Percentiles rank a stretch among this genome's conserved stretches.
These are phyloP conservation scores for Dictyostelium brefeldianum DNA, from an alignment of 78 protist genomes.

Conservation along the genomic window DNA sequence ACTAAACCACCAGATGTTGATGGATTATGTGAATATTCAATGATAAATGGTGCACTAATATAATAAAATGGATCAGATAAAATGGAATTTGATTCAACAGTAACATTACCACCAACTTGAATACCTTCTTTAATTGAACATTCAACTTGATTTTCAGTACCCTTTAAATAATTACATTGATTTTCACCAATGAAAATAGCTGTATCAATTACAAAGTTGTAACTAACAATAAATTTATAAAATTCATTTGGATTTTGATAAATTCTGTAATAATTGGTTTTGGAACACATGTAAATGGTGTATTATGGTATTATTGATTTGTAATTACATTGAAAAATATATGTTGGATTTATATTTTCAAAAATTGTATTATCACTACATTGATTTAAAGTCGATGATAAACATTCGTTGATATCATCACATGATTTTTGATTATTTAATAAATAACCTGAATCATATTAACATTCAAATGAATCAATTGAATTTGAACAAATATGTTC, in stretches of 20 bases:
- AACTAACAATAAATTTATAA: background rate
- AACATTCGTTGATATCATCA: too few relatives aligned
- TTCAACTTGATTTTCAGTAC: background rate
- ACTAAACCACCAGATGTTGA: background rate
- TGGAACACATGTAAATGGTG: background rate
- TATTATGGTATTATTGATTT: too few relatives aligned
- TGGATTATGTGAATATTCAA: background rate
- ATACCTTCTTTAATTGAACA: background rate
- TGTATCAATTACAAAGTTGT: background rate
- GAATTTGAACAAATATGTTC: too few relatives aligned
- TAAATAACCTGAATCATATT: too few relatives aligned
- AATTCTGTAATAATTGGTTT: background rate
- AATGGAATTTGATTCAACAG: background rate
- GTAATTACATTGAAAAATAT: too few relatives aligned
- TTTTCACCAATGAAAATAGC: background rate
- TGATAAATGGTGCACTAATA: slow-evolving; percentile 5
- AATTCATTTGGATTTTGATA: background rate
- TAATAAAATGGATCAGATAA: background rate
- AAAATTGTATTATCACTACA: too few relatives aligned
- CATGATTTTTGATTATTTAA: too few relatives aligned
- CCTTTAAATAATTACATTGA: background rate
- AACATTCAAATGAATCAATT: too few relatives aligned
- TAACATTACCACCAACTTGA: background rate
- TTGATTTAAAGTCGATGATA: too few relatives aligned
- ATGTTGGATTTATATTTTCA: too few relatives aligned